Evolutionary conservation across 2,329 filamentous ascomycete species (phyloP), one percentile per base, ranked within the genome.

Genomic region (Helotiales sp.): DNA sequence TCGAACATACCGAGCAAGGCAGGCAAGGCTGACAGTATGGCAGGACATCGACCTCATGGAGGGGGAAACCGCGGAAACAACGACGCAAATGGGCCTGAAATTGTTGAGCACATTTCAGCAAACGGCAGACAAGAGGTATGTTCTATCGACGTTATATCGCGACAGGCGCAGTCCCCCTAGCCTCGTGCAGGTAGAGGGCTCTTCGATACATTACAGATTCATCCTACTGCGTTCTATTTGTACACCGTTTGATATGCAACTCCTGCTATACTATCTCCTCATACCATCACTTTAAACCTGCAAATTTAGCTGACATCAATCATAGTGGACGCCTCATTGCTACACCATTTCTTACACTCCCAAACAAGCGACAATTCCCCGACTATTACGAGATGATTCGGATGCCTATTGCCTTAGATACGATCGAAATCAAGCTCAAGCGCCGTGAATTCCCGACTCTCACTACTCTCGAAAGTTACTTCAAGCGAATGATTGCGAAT

Each of bases 401-500:
- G 71, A 86, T 96, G 77, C 93, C 93, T 1, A 88, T 97, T 68
- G 92, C 93, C 0, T 82, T 97, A 54, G 86, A 90, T 72, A 90
- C 86, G 1, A 90, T 96, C 68, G 91, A 96, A 81, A 83, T 84
- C 54, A 95, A 93, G 79, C 83, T 97, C 60, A 85, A 87, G 61
- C 84, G 87, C 59, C 82, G 86, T 73, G 86, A 89, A 71, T 96
- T 97, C 76, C 77, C 85, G 15, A 91, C 82, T 61, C 83, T 97
- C 58, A 89, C 92, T 6, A 85, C 90, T 59, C 82, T 97, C 13
- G 93, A 97, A 79, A 90, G 91, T 75, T 94, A 94, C 77, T 87
- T 95, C 76, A 96, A 96, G 82, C 89, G 93, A 70, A 91, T 97
- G 85, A 91, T 97, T 64, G 86, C 88, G 71, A 97, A 97, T 76